Conservation (phyloP, 805 yeast species). For the Zygoascus flipseniorum region DNA sequence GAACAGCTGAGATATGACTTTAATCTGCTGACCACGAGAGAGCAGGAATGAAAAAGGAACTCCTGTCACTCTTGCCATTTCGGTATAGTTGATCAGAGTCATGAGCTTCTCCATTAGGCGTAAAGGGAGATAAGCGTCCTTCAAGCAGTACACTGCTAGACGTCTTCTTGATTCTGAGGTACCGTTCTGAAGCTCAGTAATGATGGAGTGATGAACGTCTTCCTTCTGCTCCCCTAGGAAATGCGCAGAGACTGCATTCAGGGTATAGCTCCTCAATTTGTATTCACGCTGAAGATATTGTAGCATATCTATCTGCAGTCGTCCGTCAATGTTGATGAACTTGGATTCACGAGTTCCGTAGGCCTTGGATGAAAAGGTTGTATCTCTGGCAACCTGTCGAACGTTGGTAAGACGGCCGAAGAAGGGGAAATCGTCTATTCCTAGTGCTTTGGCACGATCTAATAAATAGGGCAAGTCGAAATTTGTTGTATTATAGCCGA, state of each 20-base stretch:
- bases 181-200: slow-evolving; percentile 90
- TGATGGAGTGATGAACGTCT: slow-evolving; percentile 95
- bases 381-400: slow-evolving; percentile 70
- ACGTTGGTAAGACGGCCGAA: slow-evolving; percentile 68
- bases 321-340: slow-evolving; percentile 86
- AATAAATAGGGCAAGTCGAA: slow-evolving; percentile 91
- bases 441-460: slow-evolving; percentile 74
- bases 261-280: slow-evolving; percentile 86
- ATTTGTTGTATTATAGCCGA: slow-evolving; percentile 91
- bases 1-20: slow-evolving; percentile 90
- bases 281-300: slow-evolving; percentile 93
- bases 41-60: slow-evolving; percentile 89
- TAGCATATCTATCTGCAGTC: slow-evolving; percentile 87
- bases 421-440: slow-evolving; percentile 63
- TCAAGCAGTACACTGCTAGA: slow-evolving; percentile 91
- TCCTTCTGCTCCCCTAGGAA: slow-evolving; percentile 94
- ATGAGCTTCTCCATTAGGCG: slow-evolving; percentile 83
- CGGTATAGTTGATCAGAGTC: slow-evolving; percentile 95
- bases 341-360: slow-evolving; percentile 94
- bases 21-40: slow-evolving; percentile 94
- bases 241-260: slow-evolving; percentile 91
- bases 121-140: slow-evolving; percentile 90
- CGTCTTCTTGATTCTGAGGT: slow-evolving; percentile 87
- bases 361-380: slow-evolving; percentile 87
- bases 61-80: slow-evolving; percentile 99